A percentile compares a stretch with the other conserved stretches of the same genome.
phyloP scores from a whole-genome alignment of 768 basidiomycete species.

The Boletus rubescentipes region DNA sequence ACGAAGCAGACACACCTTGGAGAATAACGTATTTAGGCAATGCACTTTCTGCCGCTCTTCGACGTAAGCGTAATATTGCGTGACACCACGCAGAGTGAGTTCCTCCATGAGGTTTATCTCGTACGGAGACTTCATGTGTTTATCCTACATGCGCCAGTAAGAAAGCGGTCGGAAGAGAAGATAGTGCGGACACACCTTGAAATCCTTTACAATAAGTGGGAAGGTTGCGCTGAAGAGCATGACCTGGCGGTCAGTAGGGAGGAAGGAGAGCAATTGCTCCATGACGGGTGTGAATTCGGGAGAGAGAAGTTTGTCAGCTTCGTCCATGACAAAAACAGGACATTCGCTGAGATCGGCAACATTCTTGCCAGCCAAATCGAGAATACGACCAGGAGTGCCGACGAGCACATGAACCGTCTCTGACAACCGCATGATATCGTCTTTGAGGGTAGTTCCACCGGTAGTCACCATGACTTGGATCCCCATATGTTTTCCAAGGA shows the following conservation, averaged over 20 bases:
- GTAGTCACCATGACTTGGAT: conserved; percentile 99
- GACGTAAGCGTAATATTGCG: conserved; percentile 99
- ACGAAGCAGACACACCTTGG: conserved; percentile 59
- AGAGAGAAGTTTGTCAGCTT: conserved; percentile 96
- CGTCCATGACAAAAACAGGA: conserved; percentile 98
- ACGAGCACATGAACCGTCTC: conserved; percentile 95
- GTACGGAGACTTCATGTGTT: conserved; percentile 94
- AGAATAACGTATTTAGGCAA: conserved; percentile 98
- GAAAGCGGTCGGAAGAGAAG: neutral
- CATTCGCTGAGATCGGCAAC: conserved; percentile 95
- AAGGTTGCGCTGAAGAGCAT: conserved; percentile 99
- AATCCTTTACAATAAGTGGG: conserved; percentile 98
- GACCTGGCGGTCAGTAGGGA: conserved; percentile 86
- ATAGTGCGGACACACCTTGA: conserved; percentile 62
- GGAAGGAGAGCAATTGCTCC: conserved; percentile 88
- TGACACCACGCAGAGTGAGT: conserved; percentile 96
- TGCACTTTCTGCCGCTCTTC: conserved; percentile 99
- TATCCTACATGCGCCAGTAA: conserved; percentile 56
- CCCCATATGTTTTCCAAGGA: conserved; percentile 92
- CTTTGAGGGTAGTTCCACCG: conserved; percentile 95
- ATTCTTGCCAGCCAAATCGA: conserved; percentile 90
- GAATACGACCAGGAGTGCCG: conserved; percentile 93
- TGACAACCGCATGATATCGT: conserved; percentile 91
- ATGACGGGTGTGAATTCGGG: conserved; percentile 99
- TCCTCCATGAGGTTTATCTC: conserved; percentile 99